Base-by-base conservation (phyloP, 306 rosid genomes). In the Pachyrhizus erosus region DNA sequence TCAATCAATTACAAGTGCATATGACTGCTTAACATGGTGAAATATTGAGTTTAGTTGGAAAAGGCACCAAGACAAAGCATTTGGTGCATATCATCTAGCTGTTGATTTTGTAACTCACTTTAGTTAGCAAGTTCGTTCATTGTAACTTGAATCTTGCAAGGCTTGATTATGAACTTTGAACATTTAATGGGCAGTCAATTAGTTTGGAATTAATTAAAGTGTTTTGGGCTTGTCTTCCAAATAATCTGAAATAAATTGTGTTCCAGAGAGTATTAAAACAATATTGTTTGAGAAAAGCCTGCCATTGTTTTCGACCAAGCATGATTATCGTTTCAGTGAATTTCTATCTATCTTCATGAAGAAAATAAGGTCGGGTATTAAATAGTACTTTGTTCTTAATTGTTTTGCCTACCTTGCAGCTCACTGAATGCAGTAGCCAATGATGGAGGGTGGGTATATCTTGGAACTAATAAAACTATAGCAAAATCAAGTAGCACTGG, bases 391-490 rank as follows among this genome's bases (percentile, higher is more conserved):
- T 17, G 33, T 34, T 79, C 70, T 70, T 78, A 81, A 60, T 74
- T 64, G 64, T 73, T 77, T 69, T 75, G 65, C 70, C 49, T 40
- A 11, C 31, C 27, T 80, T 80, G 82, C 92, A 95, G 99, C 86
- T 82, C 82, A 70, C 87, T 87, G 90, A 87, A 77, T 80, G 89
- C 84, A 73, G 58, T 90, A 61, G 73, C 80, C 80, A 74, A 54
- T 69, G 98, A 86, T 77, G 91, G 87, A 82, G 90, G 86, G 76
- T 93, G 97, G 95, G 74, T 75, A 69, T 87, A 84, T 84, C 87
- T 49, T 49, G 96, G 92, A 70, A 86, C 46, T 20, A 9, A 57
- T 84, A 81, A 80, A 80, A 84, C 80, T 80, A 54, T 49, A 43
- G 83, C 84, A 78, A 89, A 86, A 87, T 87, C 97, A 7, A 85